Evolutionary conservation across 2,329 filamentous ascomycete genomes (phyloP).

Genomic region (Cladosporium sp.): DNA sequence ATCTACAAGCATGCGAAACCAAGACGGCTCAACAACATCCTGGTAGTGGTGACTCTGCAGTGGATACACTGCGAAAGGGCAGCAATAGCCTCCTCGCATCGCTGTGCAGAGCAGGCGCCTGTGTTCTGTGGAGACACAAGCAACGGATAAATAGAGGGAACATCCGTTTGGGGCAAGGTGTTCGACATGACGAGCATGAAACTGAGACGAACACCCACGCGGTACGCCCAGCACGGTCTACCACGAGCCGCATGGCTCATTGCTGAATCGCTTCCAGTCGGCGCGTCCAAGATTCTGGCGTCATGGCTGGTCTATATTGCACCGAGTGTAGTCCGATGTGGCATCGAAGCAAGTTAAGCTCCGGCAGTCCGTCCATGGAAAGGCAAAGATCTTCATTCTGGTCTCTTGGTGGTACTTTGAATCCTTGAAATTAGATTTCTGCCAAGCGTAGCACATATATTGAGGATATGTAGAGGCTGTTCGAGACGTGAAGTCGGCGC

Average conservation of each 20-base stretch:
- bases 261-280: neutral
- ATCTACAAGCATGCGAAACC: conserved; percentile 6
- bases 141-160: neutral
- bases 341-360: neutral
- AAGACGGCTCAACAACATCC: neutral
- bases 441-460: conserved; percentile 12
- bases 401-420: neutral
- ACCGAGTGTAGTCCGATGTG: neutral
- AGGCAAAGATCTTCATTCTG: conserved; percentile 4
- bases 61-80: conserved; percentile 1
- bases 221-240: neutral
- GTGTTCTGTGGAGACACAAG: conserved; percentile 1
- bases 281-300: neutral
- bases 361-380: neutral
- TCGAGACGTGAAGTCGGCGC: conserved; percentile 8
- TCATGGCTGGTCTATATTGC: neutral
- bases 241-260: neutral
- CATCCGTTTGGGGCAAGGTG: neutral
- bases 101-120: neutral
- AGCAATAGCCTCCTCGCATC: neutral
- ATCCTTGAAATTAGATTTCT: neutral
- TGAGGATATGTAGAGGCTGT: neutral
- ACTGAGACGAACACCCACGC: neutral
- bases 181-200: neutral
- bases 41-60: neutral